Evolutionary conservation across 2,329 filamentous ascomycete species (phyloP).

Genomic region (Xylaria sp.): DNA sequence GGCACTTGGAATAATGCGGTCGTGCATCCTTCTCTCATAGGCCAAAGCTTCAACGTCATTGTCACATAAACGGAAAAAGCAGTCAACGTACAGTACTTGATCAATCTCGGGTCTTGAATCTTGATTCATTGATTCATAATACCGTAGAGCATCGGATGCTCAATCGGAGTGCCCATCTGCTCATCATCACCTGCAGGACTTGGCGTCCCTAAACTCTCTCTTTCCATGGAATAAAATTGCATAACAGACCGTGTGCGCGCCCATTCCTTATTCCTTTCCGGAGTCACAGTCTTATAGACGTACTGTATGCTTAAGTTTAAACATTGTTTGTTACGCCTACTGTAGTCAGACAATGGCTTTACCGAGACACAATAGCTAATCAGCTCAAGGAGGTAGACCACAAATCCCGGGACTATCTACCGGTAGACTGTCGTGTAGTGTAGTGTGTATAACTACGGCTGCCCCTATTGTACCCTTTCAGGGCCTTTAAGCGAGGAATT

Average conservation of each 20-base stretch:
- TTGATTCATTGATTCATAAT: no score
- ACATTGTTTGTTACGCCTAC: background rate
- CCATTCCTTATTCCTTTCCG: no score
- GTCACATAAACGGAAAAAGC: no score
- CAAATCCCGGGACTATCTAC: background rate
- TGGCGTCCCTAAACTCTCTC: constrained; percentile 1
- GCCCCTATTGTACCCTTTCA: constrained; percentile 6
- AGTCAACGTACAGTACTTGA: no score
- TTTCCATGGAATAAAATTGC: no score
- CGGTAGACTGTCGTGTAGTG: background rate
- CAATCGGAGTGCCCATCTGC: background rate
- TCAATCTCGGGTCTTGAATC: no score
- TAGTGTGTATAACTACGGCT: background rate
- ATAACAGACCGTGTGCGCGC: no score
- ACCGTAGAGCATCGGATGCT: background rate
- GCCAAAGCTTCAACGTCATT: background rate
- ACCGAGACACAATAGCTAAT: background rate
- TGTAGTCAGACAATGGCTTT: background rate
- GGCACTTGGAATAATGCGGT: no score
- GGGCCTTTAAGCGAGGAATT: constrained; percentile 21
- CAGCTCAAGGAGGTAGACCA: background rate
- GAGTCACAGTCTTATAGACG: no score
- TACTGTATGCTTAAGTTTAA: background rate
- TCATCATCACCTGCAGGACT: constrained; percentile 14
- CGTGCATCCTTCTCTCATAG: no score